A percentile compares a stretch with the other conserved stretches of the same genome.
Evolutionary conservation across 129 eudicot genomes (phyloP).

Genomic region (Helianthus tuberosus): DNA sequence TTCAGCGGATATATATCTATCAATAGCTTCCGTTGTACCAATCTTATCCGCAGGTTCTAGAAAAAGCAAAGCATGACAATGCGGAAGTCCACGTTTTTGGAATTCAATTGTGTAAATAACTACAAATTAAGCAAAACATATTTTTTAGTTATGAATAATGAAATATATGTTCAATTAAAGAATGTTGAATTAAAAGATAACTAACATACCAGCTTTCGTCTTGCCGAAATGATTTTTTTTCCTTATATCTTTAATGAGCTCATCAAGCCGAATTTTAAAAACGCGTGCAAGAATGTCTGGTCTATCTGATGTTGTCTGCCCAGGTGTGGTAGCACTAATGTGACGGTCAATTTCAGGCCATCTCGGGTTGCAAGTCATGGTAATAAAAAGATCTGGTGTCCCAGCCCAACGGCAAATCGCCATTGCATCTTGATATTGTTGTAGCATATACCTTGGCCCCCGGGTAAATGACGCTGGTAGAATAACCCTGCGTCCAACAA

Average conservation of each 20-base stretch:
- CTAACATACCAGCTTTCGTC: too few species aligned
- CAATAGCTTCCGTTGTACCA: too few species aligned
- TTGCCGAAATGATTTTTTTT: background rate
- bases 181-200: too few species aligned
- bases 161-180: too few species aligned
- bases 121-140: background rate
- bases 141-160: too few species aligned
- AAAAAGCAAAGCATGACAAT: slow-evolving; percentile 15
- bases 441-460: background rate
- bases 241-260: background rate
- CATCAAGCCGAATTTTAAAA: slow-evolving; percentile 7
- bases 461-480: background rate
- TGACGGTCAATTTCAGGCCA: background rate
- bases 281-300: background rate
- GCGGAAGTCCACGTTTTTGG: slow-evolving; percentile 16
- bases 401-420: slow-evolving; percentile 4
- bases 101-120: slow-evolving; percentile 20
- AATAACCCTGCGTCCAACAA: background rate
- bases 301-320: background rate
- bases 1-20: too few species aligned
- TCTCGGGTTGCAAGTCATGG: slow-evolving; percentile 9
- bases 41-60: too few species aligned
- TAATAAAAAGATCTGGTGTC: background rate
- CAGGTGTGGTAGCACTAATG: background rate
- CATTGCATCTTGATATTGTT: slow-evolving; percentile 7